Base-by-base conservation (phyloP, 805 yeast species). In the Priceomyces haplophilus region DNA sequence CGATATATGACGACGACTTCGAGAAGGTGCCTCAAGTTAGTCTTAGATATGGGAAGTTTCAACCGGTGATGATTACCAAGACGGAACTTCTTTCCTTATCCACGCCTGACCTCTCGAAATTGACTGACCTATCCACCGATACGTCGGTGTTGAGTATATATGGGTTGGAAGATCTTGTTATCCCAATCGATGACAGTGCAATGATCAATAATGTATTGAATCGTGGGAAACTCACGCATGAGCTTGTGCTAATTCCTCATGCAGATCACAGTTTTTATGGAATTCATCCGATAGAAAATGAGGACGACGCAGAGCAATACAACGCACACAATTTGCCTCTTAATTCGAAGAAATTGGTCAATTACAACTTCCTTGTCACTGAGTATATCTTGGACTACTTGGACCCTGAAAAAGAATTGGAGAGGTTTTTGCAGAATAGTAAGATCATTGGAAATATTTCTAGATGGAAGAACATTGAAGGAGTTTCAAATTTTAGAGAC, bases 211-310 rank as follows among this genome's bases (percentile, higher is more conserved):
- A 83, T 51, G 50, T 65, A 7, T 75, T 89, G 38, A 73, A 71
- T 20, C 64, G 75, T 4, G 78, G 89, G 16, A 83, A 47, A 0
- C 50, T 51, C 23, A 52, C 72, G 3, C 75, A 85, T 51, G 67
- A 72, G 3, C 64, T 88, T 41, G 67, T 69, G 29, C 58, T 87
- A 6, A 65, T 90, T 8, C 76, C 78, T 1, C 70, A 69, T 35
- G 96, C 96, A 0, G 90, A 88, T 57, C 98, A 90, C 61, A 87
- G 85, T 53, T 89, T 75, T 55, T 85, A 75, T 55, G 91, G 93
- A 0, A 48, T 55, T 1, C 54, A 60, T 2, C 64, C 52, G 7
- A 67, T 75, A 36, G 52, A 61, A 13, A 65, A 62, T 16, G 72
- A 56, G 10, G 53, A 43, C 12, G 69, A 64, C 25, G 60, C 41